Base-by-base conservation (phyloP, 1,139 yeast species). In the Lodderomyces jiufengensis region DNA sequence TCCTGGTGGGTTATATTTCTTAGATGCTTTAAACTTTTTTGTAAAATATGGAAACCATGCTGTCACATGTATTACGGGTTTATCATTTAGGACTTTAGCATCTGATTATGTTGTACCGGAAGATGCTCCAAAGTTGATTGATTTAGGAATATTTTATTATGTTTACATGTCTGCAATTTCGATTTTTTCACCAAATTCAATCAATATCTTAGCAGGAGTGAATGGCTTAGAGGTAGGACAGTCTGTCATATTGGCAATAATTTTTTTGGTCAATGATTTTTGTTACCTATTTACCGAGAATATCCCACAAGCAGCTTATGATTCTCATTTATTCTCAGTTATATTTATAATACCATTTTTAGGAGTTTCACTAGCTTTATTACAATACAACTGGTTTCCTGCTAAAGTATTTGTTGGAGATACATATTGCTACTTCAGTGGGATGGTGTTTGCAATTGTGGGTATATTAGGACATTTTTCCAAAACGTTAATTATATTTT, bases 171-270 rank as follows among this genome's bases (percentile, higher is more conserved):
- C 86, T 0, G 74, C 95, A 0, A 78, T 92, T 37, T 82, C 95
- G 4, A 90, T 92, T 32, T 92, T 92, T 55, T 84, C 97, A 48
- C 97, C 99, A 18, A 92, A 92, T 56, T 84, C 97, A n/a, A 90
- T 92, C 59, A 92, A 92, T 57, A 92, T 92, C 38, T 68, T 90
- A 32, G 99, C 99, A 0, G 99, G 99, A 3, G 77, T 92, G 37
- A 92, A 92, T 56, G 99, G 99, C 0, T 69, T 92, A 30, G 99
- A 92, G 59, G 97, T 88, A 9, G 97, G 97, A 15, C 98, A 92
- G 59, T 80, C 95, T 24, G 72, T 92, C 10, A 82, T 92, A 0
- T 68, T 92, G 41, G 88, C 87, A 0, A 36, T 78, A 0, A 70
- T 87, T 24, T 73, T 92, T 37, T 63, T 92, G 24, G 50, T 80